Evolutionary conservation across 768 basidiomycete species (phyloP).

Genomic region (Podaxis pistillaris): DNA sequence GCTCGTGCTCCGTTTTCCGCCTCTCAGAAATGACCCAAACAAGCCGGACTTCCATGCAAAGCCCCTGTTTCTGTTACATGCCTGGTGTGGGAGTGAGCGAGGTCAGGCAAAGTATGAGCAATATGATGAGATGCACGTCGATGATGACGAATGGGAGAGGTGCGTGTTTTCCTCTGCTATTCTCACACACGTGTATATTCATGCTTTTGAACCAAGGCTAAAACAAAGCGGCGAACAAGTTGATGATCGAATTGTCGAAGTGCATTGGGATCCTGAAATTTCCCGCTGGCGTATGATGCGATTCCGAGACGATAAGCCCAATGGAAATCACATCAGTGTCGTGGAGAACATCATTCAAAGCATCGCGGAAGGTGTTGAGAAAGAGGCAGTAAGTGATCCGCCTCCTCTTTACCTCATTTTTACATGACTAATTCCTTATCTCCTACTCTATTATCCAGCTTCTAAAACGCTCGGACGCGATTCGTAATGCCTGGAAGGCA

Average conservation of each 20-base stretch:
- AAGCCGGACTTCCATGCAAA: constrained; percentile 82
- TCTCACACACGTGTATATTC: neutral
- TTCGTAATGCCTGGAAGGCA: constrained; percentile 75
- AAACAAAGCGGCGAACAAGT: constrained; percentile 82
- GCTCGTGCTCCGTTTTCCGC: constrained; percentile 90
- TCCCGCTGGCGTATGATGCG: constrained; percentile 88
- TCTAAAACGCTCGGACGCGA: constrained; percentile 57
- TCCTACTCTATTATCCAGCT: constrained; percentile 44
- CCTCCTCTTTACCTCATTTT: neutral
- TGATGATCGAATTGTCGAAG: constrained; percentile 94
- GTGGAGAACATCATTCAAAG: constrained; percentile 89
- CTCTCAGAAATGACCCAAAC: constrained; percentile 44
- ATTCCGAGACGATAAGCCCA: constrained; percentile 89
- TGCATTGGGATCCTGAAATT: constrained; percentile 75
- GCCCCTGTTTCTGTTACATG: constrained; percentile 80
- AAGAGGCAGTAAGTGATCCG: constrained; percentile 63
- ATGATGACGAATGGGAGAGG: constrained; percentile 93
- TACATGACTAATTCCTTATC: neutral
- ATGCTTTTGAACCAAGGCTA: constrained; percentile 48
- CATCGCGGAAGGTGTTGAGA: constrained; percentile 93
- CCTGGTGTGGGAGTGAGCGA: constrained; percentile 73
- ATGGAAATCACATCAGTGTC: constrained; percentile 84
- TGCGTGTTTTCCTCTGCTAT: constrained; percentile 38
- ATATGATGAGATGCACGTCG: constrained; percentile 83
- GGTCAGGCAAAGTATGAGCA: constrained; percentile 65